Conservation (phyloP, 2,329 filamentous ascomycete genomes). For the Aspergillus tanneri region DNA sequence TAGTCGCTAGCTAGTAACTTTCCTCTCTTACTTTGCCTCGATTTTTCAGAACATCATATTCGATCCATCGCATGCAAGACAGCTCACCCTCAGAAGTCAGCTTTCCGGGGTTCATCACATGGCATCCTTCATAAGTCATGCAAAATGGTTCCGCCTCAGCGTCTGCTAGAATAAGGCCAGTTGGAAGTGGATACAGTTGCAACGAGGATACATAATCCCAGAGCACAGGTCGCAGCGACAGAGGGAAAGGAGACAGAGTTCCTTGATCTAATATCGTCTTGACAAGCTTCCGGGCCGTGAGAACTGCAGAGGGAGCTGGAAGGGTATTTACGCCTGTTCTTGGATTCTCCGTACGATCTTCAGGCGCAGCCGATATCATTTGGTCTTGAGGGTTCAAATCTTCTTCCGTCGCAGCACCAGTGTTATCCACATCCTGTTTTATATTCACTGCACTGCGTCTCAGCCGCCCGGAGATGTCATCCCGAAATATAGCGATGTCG, state of each 20-base stretch:
- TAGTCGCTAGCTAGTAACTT: conserved; percentile 55
- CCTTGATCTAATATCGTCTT: conserved; percentile 92
- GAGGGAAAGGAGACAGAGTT: conserved; percentile 80
- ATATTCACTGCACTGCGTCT: conserved; percentile 74
- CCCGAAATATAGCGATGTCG: conserved; percentile 82
- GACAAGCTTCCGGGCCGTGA: conserved; percentile 71
- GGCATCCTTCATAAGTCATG: conserved; percentile 90
- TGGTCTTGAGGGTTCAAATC: conserved; percentile 9
- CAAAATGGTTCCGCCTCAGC: conserved; percentile 77
- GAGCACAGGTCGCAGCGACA: conserved; percentile 74
- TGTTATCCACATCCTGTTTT: conserved; percentile 41
- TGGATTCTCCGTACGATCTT: conserved; percentile 23
- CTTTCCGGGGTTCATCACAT: conserved; percentile 88
- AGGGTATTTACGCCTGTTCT: conserved; percentile 16
- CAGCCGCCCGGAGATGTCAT: conserved; percentile 79
- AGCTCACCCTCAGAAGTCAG: conserved; percentile 69
- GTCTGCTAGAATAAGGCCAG: conserved; percentile 78
- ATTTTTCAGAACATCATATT: conserved; percentile 70
- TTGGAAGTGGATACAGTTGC: conserved; percentile 84
- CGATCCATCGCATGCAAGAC: conserved; percentile 76
- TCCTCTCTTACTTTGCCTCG: conserved; percentile 64
- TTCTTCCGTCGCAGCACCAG: conserved; percentile 31
- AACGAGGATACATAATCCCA: conserved; percentile 82
- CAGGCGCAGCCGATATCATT: conserved; percentile 33
- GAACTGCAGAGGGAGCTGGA: conserved; percentile 30